Evolutionary conservation across 1,284 basidiomycete species (phyloP).

Genomic region (Phlebopus sp.): DNA sequence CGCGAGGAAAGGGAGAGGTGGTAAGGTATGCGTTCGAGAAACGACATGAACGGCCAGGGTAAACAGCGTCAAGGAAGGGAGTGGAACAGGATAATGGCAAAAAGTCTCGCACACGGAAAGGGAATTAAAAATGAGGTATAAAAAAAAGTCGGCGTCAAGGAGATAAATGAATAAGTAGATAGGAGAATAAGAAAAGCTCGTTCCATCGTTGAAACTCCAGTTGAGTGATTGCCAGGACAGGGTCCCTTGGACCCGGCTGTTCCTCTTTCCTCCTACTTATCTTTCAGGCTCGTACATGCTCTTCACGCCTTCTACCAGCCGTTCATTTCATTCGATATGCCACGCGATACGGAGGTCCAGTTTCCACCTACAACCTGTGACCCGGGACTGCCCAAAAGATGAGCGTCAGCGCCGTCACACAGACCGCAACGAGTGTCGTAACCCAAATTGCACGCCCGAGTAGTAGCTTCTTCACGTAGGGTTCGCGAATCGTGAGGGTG

Average conservation of each 20-base stretch:
- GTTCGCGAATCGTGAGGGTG: slow-evolving; percentile 84
- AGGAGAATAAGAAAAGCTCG: slow-evolving; percentile 29
- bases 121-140: slow-evolving; percentile 24
- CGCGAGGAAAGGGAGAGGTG: slow-evolving; percentile 15
- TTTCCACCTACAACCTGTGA: slow-evolving; percentile 59
- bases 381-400: slow-evolving; percentile 93
- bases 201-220: slow-evolving; percentile 21
- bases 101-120: slow-evolving; percentile 17
- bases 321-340: slow-evolving; percentile 1
- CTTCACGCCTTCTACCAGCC: slow-evolving; percentile 6
- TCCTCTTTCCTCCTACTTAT: slow-evolving; percentile 12
- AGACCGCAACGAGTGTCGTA: slow-evolving; percentile 62
- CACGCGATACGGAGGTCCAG: slow-evolving; percentile 3
- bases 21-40: slow-evolving; percentile 28
- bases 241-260: slow-evolving; percentile 7
- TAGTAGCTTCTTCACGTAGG: slow-evolving; percentile 88
- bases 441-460: slow-evolving; percentile 88
- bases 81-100: slow-evolving; percentile 16
- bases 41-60: slow-evolving; percentile 14
- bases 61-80: slow-evolving; percentile 8
- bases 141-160: slow-evolving; percentile 17
- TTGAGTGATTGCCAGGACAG: slow-evolving; percentile 15
- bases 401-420: slow-evolving; percentile 76
- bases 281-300: slow-evolving; percentile 5
- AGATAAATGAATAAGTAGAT: slow-evolving; percentile 27